phyloP scores from a whole-genome alignment of 495 filamentous ascomycete genomes.

The Penicillium nucicola region DNA sequence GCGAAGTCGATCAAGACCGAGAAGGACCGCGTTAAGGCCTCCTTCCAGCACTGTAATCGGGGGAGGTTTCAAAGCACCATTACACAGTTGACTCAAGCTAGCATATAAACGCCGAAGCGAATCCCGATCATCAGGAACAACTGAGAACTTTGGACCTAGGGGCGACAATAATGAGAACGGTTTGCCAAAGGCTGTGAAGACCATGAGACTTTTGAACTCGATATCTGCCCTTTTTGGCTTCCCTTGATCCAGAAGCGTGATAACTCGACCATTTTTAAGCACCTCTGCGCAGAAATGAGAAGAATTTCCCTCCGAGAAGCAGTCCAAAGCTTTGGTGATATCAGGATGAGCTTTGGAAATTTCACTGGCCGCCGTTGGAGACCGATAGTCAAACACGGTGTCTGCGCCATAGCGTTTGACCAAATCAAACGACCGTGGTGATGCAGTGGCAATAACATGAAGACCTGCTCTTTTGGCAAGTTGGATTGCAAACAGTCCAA shows the following conservation, averaged over 20 bases:
- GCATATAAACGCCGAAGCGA: conserved; percentile 14
- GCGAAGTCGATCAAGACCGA: conserved; percentile 15
- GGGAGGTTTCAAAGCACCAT: conserved; percentile 6
- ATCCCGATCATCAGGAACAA: conserved; percentile 8
- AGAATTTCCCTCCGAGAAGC: conserved; percentile 21
- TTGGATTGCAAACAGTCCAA: conserved; percentile 28
- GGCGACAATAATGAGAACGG: conserved; percentile 18
- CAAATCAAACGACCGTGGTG: conserved; percentile 27
- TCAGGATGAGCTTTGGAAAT: conserved; percentile 13
- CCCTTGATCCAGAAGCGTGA: conserved; percentile 13
- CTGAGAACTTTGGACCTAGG: conserved; percentile 17
- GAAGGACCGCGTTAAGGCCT: conserved; percentile 6
- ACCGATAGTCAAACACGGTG: conserved; percentile 32
- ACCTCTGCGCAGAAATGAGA: conserved; percentile 17
- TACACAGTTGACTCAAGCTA: background rate
- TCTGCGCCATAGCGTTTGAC: conserved; percentile 35
- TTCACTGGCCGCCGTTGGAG: background rate
- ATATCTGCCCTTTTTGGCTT: conserved; percentile 9
- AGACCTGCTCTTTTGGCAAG: conserved; percentile 25
- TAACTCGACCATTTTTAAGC: conserved; percentile 10
- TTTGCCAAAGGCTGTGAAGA: conserved; percentile 13
- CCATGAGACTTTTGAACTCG: conserved; percentile 14
- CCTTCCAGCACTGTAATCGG: conserved; percentile 7
- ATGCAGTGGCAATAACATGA: conserved; percentile 32
- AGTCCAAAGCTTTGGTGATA: conserved; percentile 17